A percentile compares a stretch with the other conserved stretches of the same genome.
Conservation (phyloP, 768 basidiomycete genomes). For the Serendipita sp. region DNA sequence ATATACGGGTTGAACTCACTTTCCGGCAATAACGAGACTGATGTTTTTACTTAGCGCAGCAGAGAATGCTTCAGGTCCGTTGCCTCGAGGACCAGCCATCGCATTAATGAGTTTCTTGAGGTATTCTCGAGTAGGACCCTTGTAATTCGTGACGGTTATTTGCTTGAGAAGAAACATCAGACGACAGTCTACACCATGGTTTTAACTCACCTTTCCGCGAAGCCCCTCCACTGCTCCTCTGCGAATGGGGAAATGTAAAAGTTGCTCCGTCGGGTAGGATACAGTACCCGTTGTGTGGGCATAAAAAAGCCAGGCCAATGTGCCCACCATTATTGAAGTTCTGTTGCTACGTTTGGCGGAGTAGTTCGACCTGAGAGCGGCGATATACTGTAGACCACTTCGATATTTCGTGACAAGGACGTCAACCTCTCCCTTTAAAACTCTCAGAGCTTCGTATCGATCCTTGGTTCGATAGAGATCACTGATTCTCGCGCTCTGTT, state of each 20-base stretch:
- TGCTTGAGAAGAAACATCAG: constrained; percentile 26
- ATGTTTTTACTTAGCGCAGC: constrained; percentile 65
- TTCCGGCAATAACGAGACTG: constrained; percentile 70
- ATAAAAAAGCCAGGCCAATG: constrained; percentile 69
- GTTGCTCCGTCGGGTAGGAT: constrained; percentile 49
- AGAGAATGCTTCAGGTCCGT: constrained; percentile 35
- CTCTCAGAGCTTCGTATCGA: not conserved
- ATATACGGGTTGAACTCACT: constrained; percentile 47
- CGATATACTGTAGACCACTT: constrained; percentile 50
- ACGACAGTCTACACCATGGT: not conserved
- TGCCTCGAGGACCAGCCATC: constrained; percentile 39
- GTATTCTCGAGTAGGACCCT: constrained; percentile 73
- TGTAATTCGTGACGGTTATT: constrained; percentile 80
- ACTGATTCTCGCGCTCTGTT: not conserved
- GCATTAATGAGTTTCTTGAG: constrained; percentile 63
- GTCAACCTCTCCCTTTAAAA: constrained; percentile 37
- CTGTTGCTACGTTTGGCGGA: not conserved
- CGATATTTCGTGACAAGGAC: constrained; percentile 57
- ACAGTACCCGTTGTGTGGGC: constrained; percentile 48
- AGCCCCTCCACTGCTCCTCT: constrained; percentile 44
- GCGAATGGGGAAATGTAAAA: constrained; percentile 76
- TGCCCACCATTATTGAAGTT: constrained; percentile 34
- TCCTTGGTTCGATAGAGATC: not conserved
- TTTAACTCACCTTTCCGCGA: constrained; percentile 35
- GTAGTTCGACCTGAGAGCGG: constrained; percentile 27